A percentile compares a stretch with the other conserved stretches of the same genome.
Conservation (phyloP, 2,329 filamentous ascomycete genomes). For the Phaeophleospora eucalypticola region DNA sequence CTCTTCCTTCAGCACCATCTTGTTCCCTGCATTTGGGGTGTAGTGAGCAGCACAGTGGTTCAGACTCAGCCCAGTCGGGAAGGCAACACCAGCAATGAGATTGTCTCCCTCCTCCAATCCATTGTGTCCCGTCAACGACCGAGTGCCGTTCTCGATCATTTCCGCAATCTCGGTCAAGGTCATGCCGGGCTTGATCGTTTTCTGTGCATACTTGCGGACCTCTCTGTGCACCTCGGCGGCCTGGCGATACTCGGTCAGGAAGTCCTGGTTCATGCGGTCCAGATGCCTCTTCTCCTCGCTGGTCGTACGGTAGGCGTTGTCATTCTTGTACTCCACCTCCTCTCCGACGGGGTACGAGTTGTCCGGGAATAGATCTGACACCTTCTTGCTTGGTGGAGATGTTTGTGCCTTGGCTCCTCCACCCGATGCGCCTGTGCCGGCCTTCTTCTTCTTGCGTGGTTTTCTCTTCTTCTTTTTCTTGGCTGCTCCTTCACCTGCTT, state of each 20-base stretch:
- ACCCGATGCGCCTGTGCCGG: slow-evolving; percentile 22
- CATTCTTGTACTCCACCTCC: slow-evolving; percentile 42
- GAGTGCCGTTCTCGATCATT: slow-evolving; percentile 53
- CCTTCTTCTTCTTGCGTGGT: slow-evolving; percentile 40
- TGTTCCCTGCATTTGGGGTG: slow-evolving; percentile 56
- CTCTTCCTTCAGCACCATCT: slow-evolving; percentile 66
- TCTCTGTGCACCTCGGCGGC: slow-evolving; percentile 56
- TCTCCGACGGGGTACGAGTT: slow-evolving; percentile 46
- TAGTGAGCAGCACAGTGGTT: slow-evolving; percentile 55
- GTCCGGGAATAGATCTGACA: slow-evolving; percentile 45
- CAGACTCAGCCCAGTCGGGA: slow-evolving; percentile 53
- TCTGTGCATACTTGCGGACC: slow-evolving; percentile 49
- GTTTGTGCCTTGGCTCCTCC: slow-evolving; percentile 39
- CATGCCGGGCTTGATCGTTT: slow-evolving; percentile 48
- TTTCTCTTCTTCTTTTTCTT: slow-evolving; percentile 48
- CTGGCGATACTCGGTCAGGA: slow-evolving; percentile 53
- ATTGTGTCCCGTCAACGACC: slow-evolving; percentile 48
- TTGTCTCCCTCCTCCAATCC: slow-evolving; percentile 51
- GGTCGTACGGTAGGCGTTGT: slow-evolving; percentile 46
- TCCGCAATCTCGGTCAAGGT: slow-evolving; percentile 49
- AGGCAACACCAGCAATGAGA: slow-evolving; percentile 51
- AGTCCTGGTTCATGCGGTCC: slow-evolving; percentile 44
- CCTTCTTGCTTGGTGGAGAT: slow-evolving; percentile 44
- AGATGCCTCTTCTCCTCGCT: slow-evolving; percentile 46
- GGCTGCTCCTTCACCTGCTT: slow-evolving; percentile 32